These are phyloP conservation scores for Chaetomiaceae sp. DNA, from an alignment of 2,329 filamentous ascomycete genomes.

Conservation along the genomic window DNA sequence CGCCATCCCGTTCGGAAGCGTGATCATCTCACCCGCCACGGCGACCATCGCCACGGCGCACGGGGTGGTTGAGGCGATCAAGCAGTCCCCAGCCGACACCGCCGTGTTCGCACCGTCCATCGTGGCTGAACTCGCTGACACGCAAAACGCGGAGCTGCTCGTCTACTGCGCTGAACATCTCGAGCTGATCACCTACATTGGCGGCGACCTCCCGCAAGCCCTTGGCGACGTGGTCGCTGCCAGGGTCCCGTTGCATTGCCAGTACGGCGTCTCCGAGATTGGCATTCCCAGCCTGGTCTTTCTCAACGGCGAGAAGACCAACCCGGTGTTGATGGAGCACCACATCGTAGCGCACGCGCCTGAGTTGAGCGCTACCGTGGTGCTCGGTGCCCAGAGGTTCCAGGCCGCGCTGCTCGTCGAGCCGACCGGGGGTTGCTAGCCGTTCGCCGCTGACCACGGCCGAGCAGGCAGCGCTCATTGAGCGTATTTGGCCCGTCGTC, in stretches of 20 bases:
- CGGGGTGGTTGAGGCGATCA: background rate
- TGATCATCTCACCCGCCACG: background rate
- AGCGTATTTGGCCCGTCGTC: background rate
- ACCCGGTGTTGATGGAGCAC: conserved; percentile 27
- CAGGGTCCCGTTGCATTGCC: conserved; percentile 29
- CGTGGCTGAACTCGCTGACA: conserved; percentile 31
- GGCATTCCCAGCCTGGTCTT: conserved; percentile 20
- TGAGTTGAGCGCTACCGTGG: background rate
- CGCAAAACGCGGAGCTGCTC: conserved; percentile 24
- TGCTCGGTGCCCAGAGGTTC: background rate
- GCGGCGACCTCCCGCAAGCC: conserved; percentile 32
- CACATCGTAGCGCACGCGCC: background rate
- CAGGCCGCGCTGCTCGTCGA: background rate
- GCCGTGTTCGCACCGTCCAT: conserved; percentile 14
- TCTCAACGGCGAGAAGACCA: conserved; percentile 27
- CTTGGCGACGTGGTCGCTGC: conserved; percentile 31
- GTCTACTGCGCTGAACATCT: conserved; percentile 28
- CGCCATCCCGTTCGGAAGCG: background rate
- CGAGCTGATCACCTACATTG: conserved; percentile 30
- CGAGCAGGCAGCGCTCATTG: background rate
- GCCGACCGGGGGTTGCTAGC: background rate
- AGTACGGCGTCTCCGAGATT: conserved; percentile 31
- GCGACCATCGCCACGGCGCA: background rate
- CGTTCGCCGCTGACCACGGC: background rate
- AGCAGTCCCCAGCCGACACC: background rate